Percentiles rank a stretch among this genome's conserved stretches.
phyloP scores from a whole-genome alignment of 495 filamentous ascomycete genomes.

The Endocarpon pusillum region DNA sequence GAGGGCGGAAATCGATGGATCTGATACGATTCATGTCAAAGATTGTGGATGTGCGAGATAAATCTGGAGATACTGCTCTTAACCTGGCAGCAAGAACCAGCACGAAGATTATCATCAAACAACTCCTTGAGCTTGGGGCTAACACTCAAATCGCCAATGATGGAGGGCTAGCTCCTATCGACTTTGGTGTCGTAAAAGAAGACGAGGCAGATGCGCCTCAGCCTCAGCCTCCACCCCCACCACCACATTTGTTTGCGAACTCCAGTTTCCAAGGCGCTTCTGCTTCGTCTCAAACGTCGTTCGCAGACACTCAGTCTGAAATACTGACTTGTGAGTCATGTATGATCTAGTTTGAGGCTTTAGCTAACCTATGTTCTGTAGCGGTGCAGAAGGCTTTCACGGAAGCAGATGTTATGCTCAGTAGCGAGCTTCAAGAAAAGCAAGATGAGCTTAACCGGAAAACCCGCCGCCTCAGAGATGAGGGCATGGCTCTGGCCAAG shows the following conservation, averaged over 20 bases:
- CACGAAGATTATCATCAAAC: conserved; percentile 78
- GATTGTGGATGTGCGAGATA: conserved; percentile 85
- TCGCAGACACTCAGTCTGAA: conserved; percentile 29
- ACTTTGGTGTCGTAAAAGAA: conserved; percentile 68
- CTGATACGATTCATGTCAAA: conserved; percentile 86
- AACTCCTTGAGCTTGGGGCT: conserved; percentile 82
- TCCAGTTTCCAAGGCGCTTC: not conserved
- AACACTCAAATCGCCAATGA: conserved; percentile 79
- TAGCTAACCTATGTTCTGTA: conserved; percentile 2
- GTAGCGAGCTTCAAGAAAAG: conserved; percentile 61
- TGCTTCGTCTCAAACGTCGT: conserved; percentile 2
- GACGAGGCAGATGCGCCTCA: conserved; percentile 40
- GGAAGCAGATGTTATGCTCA: conserved; percentile 55
- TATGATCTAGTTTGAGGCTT: not conserved
- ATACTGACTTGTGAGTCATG: conserved; percentile 23
- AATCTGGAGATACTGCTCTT: conserved; percentile 82
- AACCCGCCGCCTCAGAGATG: conserved; percentile 62
- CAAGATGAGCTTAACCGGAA: conserved; percentile 60
- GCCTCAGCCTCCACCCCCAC: conserved; percentile 24
- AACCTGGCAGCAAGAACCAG: conserved; percentile 84
- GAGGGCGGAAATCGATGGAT: conserved; percentile 9
- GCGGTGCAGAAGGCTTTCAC: conserved; percentile 35
- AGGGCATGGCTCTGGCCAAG: conserved; percentile 58
- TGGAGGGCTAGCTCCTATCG: conserved; percentile 66
- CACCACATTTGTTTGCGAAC: conserved; percentile 4